Percentiles rank a stretch among this genome's conserved stretches.
phyloP scores from a whole-genome alignment of 2,329 filamentous ascomycete species.

The Exutisphaerella laricina region DNA sequence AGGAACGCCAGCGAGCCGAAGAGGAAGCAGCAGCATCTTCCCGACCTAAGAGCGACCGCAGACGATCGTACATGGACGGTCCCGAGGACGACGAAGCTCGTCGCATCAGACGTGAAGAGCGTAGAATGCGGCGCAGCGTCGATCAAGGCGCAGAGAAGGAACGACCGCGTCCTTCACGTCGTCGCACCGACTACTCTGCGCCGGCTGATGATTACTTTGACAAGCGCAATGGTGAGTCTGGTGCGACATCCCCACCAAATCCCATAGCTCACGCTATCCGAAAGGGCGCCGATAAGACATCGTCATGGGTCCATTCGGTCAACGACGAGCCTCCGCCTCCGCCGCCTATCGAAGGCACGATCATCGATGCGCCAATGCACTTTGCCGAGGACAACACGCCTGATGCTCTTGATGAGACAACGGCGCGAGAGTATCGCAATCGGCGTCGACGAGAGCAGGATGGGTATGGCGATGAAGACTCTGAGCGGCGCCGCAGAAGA shows the following conservation, averaged over 20 bases:
- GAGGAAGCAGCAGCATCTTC: constrained; percentile 19
- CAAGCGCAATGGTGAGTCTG: constrained; percentile 36
- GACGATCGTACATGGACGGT: constrained; percentile 26
- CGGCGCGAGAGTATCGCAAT: constrained; percentile 30
- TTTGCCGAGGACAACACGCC: constrained; percentile 25
- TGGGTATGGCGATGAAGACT: constrained; percentile 18
- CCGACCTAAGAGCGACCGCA: constrained; percentile 27
- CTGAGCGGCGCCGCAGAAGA: constrained; percentile 20
- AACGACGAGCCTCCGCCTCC: constrained; percentile 44
- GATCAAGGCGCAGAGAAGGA: constrained; percentile 32
- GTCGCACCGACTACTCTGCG: constrained; percentile 31
- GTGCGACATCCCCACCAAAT: constrained; percentile 14
- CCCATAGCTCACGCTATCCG: constrained; percentile 28
- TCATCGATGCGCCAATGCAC: constrained; percentile 39
- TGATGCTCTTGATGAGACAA: constrained; percentile 27
- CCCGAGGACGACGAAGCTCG: constrained; percentile 33
- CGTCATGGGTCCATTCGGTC: constrained; percentile 45
- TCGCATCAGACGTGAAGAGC: constrained; percentile 40
- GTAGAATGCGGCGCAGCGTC: constrained; percentile 37
- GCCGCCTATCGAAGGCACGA: constrained; percentile 42
- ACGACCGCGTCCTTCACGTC: constrained; percentile 27
- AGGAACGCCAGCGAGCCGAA: constrained; percentile 21
- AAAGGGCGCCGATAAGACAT: constrained; percentile 43
- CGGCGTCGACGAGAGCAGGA: constrained; percentile 21
- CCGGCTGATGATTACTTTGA: constrained; percentile 42